Evolutionary conservation across 129 eudicot species (phyloP), one percentile per base, ranked within the genome.

Genomic region (Pulicaria dysenterica): DNA sequence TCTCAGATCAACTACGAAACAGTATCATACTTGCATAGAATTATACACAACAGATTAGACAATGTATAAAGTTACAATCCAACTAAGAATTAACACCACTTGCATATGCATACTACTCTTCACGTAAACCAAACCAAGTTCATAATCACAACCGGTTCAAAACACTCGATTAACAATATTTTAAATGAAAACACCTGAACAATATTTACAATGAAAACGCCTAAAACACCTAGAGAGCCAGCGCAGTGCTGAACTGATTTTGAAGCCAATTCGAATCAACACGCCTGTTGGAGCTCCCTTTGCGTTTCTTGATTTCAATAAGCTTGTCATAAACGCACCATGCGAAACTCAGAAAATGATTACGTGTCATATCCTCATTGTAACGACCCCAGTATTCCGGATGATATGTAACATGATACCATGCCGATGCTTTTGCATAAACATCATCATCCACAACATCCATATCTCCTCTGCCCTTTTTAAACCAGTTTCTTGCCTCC

Each of bases 371-470:
- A 9, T 74, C 97, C 72, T 69, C 76, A 36, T 87, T 82, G 59
- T 91, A 84, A 9, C 8, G 16, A 14, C 96, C 96, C 86, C 90
- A 91, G 41, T 79, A 88, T 17, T 45, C 40, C 5, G 83, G 90
- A 74, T 91, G 96, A 63, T 91, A 91, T 0, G 97, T 83, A 16
- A 91, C 96, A 57, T 88, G 84, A 58, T 91, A 91, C 96, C 97
- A 91, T 6, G 97, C 96, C 0, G 96, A 91, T 5, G 96, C 97
- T 72, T 84, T 91, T 59, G 92, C 91, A 41, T 80, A 74, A 9
- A 76, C 37, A 53, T 84, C 77, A 47, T 81, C 87, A 70, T 48
- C 42, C 8, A 3, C 79, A 5, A 44, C 51, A 64, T 72, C 80
- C 1, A 15, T 11, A 11, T 82, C 89, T 3, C 72, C 61, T 16